Base-by-base conservation (phyloP, 768 basidiomycete genomes). In the Amanita rimosa region DNA sequence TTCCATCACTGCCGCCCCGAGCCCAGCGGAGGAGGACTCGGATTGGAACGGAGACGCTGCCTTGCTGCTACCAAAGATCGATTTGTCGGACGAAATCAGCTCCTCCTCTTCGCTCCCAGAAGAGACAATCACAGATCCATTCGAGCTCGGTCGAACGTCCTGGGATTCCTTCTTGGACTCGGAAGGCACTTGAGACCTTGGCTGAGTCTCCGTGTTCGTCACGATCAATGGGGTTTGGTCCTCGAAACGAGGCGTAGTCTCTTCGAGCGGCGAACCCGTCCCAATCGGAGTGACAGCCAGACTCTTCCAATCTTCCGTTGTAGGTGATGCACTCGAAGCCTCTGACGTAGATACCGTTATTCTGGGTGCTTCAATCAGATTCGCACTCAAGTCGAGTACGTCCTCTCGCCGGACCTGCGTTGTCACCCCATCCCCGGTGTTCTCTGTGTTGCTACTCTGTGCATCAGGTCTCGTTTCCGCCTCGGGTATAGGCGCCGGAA, bases 1-100 rank as follows among this genome's bases (percentile, higher is more conserved):
- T 17, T 38, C 35, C 7, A 11, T 27, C 21, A 26, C 37, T 16
- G 31, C 31, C 19, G 10, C 45, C 9, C 21, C 34, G 7, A 16
- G 17, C 19, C 29, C 27, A 6, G 10, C 10, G 6, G 19, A 26
- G 9, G 35, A 26, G 7, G 35, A 37, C n/a, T 7, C 24, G n/a
- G 35, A 37, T 11, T 21, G 34, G 24, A 26, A n/a, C 24, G 37
- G 37, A 5, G 47, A 48, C 8, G 26, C 38, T 22, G 37, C 47
- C 21, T 38, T 48, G 10, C 47, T 48, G 11, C 47, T 48, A 8
- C 47, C 47, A 33, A 37, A 48, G 11, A 48, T 4, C 16, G 47
- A 37, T 38, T 37, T 39, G 27, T 48, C 36, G 2, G 47, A 48
- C 8, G 45, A 13, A 16, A 35, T 35, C 22, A 33, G 36, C 11